Evolutionary conservation across 148 eudicot species (phyloP).

Genomic region (Simmondsia chinensis): DNA sequence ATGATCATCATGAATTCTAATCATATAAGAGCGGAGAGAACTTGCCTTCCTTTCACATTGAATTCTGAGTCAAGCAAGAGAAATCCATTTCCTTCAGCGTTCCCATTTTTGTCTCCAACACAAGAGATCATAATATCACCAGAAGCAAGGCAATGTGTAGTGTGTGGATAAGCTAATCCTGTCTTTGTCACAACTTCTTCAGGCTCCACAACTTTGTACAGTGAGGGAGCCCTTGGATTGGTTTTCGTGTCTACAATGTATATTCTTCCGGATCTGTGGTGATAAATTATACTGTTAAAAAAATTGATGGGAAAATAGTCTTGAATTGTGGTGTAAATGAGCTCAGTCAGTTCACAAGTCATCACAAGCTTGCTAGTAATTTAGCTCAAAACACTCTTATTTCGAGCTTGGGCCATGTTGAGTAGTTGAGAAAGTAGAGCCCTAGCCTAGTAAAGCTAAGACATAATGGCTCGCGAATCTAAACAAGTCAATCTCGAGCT

Average conservation of each 20-base stretch:
- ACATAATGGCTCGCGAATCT: too few relatives aligned
- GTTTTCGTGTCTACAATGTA: conserved; percentile 75
- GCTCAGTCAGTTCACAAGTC: too few relatives aligned
- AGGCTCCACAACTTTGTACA: conserved; percentile 87
- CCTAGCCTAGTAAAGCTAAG: too few relatives aligned
- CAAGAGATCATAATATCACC: conserved; percentile 92
- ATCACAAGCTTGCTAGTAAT: too few relatives aligned
- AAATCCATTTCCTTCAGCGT: conserved; percentile 89
- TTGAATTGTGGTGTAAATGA: too few relatives aligned
- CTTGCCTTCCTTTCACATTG: conserved; percentile 95
- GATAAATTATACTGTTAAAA: background rate
- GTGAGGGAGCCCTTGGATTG: conserved; percentile 60
- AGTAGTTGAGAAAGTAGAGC: too few relatives aligned
- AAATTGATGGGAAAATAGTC: background rate
- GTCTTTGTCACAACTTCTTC: conserved; percentile 65
- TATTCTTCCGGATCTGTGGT: conserved; percentile 79
- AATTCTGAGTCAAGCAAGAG: conserved; percentile 92
- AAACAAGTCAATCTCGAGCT: too few relatives aligned
- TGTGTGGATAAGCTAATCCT: conserved; percentile 96
- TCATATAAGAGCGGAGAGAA: background rate
- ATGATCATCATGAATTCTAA: background rate
- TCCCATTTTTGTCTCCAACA: conserved; percentile 85
- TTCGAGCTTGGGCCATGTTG: too few relatives aligned
- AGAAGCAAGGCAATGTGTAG: conserved; percentile 95
- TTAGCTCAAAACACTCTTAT: too few relatives aligned